phyloP scores from a whole-genome alignment of 2,329 filamentous ascomycete genomes.

The Paracorniculantispora psalliotae region DNA sequence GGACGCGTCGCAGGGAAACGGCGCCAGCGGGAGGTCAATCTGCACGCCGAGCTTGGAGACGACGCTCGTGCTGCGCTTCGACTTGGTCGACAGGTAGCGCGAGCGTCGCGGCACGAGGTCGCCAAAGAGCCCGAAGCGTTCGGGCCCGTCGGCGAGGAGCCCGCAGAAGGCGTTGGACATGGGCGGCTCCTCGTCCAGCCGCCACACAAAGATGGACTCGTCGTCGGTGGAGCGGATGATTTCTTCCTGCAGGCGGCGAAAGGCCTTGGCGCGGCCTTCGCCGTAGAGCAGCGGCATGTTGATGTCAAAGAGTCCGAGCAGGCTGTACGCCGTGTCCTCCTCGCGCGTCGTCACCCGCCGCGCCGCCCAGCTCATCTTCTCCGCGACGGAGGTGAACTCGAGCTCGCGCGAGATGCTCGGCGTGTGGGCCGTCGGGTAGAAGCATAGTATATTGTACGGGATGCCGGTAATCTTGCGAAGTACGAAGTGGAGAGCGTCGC shows the following conservation, averaged over 20 bases:
- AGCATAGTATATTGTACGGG: constrained; percentile 13
- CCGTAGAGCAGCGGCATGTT: constrained; percentile 22
- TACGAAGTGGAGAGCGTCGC: constrained; percentile 12
- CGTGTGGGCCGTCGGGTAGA: not conserved
- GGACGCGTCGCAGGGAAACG: constrained; percentile 23
- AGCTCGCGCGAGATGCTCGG: not conserved
- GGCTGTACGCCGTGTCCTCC: constrained; percentile 21
- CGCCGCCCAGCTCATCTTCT: constrained; percentile 20
- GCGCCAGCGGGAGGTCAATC: constrained; percentile 18
- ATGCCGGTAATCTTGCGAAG: constrained; percentile 19
- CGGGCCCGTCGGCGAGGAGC: constrained; percentile 4
- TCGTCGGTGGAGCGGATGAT: constrained; percentile 18
- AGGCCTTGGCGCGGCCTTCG: constrained; percentile 18
- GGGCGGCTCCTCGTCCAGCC: not conserved
- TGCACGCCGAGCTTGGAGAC: not conserved
- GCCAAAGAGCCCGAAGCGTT: not conserved
- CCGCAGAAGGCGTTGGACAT: not conserved
- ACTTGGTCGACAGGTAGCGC: not conserved
- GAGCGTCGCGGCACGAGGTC: not conserved
- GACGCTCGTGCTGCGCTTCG: not conserved
- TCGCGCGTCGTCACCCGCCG: constrained; percentile 16
- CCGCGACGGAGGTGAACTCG: constrained; percentile 9
- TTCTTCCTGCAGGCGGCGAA: constrained; percentile 20
- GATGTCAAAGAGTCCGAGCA: constrained; percentile 21
- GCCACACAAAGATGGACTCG: constrained; percentile 19